Evolutionary conservation across 768 basidiomycete genomes (phyloP), one percentile per base, ranked within the genome.

Genomic region (Melanogaster broomeanus): DNA sequence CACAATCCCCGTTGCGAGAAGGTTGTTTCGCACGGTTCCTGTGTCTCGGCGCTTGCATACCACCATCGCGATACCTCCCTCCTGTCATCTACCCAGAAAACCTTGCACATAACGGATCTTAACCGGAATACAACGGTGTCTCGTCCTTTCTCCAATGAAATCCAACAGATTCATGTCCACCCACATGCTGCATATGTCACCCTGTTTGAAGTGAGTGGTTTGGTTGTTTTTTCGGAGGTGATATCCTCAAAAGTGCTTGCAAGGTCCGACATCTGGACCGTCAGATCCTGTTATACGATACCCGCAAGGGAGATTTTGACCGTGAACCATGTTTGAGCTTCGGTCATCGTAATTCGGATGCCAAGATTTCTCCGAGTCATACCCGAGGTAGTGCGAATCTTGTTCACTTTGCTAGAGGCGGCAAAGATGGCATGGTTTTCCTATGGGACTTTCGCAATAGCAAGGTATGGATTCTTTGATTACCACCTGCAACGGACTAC

Each of bases 361-460:
- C 52, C 35, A 60, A 61, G 37, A 58, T 64, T 47, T 45, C 62
- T 30, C 53, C 56, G 28, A 59, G 64, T 28, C 70, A 67, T 50
- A 66, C 64, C 35, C 70, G 73, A 48, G 79, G 80, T 54, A 75
- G 69, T 59, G 71, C 63, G 42, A 61, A 62, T 58, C 66, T 65
- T 50, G 69, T 66, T 45, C 69, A 76, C 51, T 82, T 79, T 62
- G 74, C 71, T 33, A 76, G 73, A 50, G 76, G 77, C 16, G 77
- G 69, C 59, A 65, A 67, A 30, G 79, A 81, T 55, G 75, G 76
- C 16, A 57, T 55, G 25, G 69, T 80, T 25, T 59, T 72, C 12
- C 57, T 79, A 25, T 80, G 79, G 77, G 82, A 82, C 60, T 77
- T 72, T 63, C 72, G 81, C 27, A 77, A 78, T 45, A 56, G 52